These are phyloP conservation scores for Sporormia fimetaria DNA, from an alignment of 495 filamentous ascomycete genomes.

Conservation along the genomic window DNA sequence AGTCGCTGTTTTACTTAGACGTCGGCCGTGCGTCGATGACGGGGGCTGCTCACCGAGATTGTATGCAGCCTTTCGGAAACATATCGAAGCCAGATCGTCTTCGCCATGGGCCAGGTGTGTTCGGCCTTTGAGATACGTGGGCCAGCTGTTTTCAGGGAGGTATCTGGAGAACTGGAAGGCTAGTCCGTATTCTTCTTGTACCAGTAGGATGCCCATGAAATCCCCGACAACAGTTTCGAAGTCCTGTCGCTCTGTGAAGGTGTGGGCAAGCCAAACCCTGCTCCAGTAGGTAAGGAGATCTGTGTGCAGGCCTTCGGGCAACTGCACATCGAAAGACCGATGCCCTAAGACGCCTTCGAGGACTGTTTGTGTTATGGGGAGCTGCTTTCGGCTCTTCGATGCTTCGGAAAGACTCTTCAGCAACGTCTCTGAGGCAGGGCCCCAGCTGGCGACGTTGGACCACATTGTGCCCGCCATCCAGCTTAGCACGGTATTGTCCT, in stretches of 20 bases:
- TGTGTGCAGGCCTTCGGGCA: constrained; percentile 5
- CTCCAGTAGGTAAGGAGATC: constrained; percentile 31
- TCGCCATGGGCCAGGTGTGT: constrained; percentile 63
- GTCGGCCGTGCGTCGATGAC: neutral
- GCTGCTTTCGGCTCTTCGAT: neutral
- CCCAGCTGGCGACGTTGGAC: constrained; percentile 9
- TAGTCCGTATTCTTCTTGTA: constrained; percentile 26
- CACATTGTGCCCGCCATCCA: constrained; percentile 52
- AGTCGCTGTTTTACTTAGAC: constrained; percentile 13
- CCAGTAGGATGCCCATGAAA: constrained; percentile 45
- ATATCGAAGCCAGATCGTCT: constrained; percentile 55
- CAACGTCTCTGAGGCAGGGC: constrained; percentile 5
- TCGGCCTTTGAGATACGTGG: constrained; percentile 77
- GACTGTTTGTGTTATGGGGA: constrained; percentile 20
- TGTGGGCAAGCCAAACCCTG: constrained; percentile 24
- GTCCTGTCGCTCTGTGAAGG: constrained; percentile 10
- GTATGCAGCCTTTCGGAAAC: constrained; percentile 74
- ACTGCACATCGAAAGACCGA: constrained; percentile 6
- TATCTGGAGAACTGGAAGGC: constrained; percentile 20
- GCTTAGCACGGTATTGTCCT: constrained; percentile 61
- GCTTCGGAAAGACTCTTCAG: constrained; percentile 7
- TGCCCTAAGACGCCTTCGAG: constrained; percentile 21
- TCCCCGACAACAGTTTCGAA: constrained; percentile 37
- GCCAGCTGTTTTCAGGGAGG: constrained; percentile 41
- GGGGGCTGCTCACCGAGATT: constrained; percentile 56